Percentiles rank a stretch among this genome's conserved stretches.
Evolutionary conservation across 805 yeast species (phyloP).

Genomic region (Starmerella tilneyi): DNA sequence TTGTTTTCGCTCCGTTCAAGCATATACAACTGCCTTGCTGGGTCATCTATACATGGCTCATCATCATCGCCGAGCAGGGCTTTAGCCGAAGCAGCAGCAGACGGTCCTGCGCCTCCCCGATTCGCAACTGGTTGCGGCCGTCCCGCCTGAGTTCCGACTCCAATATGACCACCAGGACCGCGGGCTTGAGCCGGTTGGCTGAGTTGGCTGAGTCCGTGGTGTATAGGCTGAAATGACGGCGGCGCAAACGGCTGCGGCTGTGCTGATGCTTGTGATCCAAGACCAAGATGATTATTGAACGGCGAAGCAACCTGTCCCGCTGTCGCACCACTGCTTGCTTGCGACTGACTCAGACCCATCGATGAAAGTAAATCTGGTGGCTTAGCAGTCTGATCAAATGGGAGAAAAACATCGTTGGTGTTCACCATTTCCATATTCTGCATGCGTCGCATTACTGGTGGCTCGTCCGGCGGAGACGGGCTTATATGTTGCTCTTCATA

Average conservation of each 20-base stretch:
- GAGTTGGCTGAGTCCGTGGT: conserved; percentile 6
- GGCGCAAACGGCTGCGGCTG: conserved; percentile 21
- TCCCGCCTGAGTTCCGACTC: not conserved
- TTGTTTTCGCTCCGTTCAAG: conserved; percentile 85
- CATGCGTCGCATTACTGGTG: conserved; percentile 32
- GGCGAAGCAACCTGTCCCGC: not conserved
- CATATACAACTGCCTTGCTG: conserved; percentile 87
- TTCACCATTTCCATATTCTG: conserved; percentile 75
- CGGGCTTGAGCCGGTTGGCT: conserved; percentile 1
- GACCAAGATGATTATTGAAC: not conserved
- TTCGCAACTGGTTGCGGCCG: not conserved
- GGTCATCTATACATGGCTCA: conserved; percentile 86
- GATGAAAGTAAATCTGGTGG: conserved; percentile 5
- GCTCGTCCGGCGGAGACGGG: conserved; percentile 41
- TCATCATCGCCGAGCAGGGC: conserved; percentile 38
- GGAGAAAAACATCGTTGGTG: conserved; percentile 81
- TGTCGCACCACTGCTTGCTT: no score
- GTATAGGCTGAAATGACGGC: conserved; percentile 22
- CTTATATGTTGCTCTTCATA: conserved; percentile 92
- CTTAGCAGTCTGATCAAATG: conserved; percentile 21
- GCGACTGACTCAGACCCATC: not conserved
- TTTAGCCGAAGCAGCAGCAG: not conserved
- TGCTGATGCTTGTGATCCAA: not conserved
- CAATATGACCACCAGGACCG: not conserved
- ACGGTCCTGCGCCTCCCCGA: not conserved